Evolutionary conservation across 768 basidiomycete species (phyloP).

Genomic region (Leccinum rimulosum): DNA sequence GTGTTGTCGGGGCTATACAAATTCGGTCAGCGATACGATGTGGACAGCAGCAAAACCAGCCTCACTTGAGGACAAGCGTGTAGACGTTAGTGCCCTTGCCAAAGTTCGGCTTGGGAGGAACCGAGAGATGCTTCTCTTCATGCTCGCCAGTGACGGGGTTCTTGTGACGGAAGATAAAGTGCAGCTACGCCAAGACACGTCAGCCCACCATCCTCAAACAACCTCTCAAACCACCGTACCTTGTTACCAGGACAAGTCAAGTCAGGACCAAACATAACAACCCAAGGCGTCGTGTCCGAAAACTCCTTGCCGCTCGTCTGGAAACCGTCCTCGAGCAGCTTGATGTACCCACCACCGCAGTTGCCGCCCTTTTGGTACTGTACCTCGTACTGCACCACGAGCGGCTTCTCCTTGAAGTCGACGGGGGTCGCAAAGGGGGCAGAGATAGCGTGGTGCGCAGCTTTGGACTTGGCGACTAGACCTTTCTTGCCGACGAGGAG

Average conservation of each 20-base stretch:
- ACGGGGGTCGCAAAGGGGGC: slow-evolving; percentile 79
- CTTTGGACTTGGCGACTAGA: slow-evolving; percentile 94
- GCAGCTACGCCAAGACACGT: slow-evolving; percentile 52
- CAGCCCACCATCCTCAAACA: neutral
- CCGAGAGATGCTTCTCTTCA: slow-evolving; percentile 94
- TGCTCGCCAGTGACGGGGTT: slow-evolving; percentile 89
- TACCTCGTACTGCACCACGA: slow-evolving; percentile 98
- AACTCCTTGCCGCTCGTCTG: slow-evolving; percentile 92
- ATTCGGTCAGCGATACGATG: slow-evolving; percentile 2
- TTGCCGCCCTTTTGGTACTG: slow-evolving; percentile 99
- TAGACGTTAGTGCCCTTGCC: slow-evolving; percentile 92
- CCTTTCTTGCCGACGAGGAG: slow-evolving; percentile 85
- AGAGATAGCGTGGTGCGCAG: slow-evolving; percentile 98
- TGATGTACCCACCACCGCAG: slow-evolving; percentile 98
- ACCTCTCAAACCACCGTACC: slow-evolving; percentile 40
- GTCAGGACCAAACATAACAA: slow-evolving; percentile 98
- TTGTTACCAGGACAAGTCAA: slow-evolving; percentile 90
- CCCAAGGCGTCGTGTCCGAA: slow-evolving; percentile 91
- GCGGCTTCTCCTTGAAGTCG: slow-evolving; percentile 77
- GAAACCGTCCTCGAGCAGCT: slow-evolving; percentile 92
- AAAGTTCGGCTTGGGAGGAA: slow-evolving; percentile 80
- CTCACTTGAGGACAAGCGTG: slow-evolving; percentile 89
- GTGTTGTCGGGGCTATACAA: slow-evolving; percentile 81
- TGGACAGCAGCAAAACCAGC: slow-evolving; percentile 13
- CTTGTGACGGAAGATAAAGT: slow-evolving; percentile 99